phyloP scores from a whole-genome alignment of 176 grass and related monocot species.

The Paspalum vaginatum region DNA sequence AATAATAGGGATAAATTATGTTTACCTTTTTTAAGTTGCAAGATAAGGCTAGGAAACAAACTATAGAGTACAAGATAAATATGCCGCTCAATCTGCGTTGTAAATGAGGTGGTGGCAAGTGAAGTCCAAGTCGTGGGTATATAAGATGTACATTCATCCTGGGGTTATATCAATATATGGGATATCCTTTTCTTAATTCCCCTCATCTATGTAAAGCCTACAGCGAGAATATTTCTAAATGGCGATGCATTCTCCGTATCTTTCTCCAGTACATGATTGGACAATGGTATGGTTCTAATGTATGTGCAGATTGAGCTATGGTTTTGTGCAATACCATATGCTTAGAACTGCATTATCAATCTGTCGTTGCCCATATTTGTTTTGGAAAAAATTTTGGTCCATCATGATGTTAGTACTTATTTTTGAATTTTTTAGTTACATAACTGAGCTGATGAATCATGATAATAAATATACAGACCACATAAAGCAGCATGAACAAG shows the following conservation, averaged over 20 bases:
- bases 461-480: neutral
- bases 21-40: constrained; percentile 37
- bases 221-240: neutral
- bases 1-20: constrained; percentile 42
- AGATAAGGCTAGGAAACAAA: constrained; percentile 46
- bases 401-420: neutral
- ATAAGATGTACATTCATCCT: constrained; percentile 47
- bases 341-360: neutral
- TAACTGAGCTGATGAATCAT: no score
- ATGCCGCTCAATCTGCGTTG: constrained; percentile 32
- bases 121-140: constrained; percentile 6
- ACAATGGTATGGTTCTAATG: neutral
- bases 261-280: neutral
- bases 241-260: neutral
- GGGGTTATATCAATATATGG: constrained; percentile 45
- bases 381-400: neutral
- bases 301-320: neutral
- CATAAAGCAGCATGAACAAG: neutral
- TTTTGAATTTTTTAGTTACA: no score
- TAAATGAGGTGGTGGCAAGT: constrained; percentile 58
- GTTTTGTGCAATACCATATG: neutral
- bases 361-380: neutral
- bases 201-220: neutral
- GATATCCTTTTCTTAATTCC: neutral
- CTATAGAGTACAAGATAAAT: constrained; percentile 33